These are phyloP conservation scores for Hibiscus syriacus DNA, from an alignment of 345 rosid genomes.

Conservation along the genomic window DNA sequence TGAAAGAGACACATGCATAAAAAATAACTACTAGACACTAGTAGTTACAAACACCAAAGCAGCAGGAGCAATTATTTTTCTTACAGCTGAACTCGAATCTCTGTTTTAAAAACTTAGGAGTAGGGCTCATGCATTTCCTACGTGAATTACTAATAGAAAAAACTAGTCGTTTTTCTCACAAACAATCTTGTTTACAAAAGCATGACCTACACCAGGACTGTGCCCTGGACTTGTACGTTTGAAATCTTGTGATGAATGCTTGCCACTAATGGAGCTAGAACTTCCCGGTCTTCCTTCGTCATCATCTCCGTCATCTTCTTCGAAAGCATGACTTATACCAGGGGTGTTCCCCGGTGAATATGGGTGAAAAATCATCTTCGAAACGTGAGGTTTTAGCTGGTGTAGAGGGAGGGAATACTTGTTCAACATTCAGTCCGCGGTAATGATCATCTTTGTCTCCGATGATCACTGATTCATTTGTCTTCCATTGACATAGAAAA, in stretches of 20 bases:
- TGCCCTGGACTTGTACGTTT: conserved; percentile 38
- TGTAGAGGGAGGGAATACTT: neutral
- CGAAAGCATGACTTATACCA: conserved; percentile 21
- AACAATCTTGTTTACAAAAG: neutral
- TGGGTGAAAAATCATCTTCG: conserved; percentile 19
- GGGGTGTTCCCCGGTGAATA: conserved; percentile 36
- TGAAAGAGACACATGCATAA: neutral
- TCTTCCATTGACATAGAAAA: conserved; percentile 27
- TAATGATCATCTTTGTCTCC: neutral
- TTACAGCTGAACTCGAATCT: neutral
- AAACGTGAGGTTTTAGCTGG: neutral
- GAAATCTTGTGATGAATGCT: conserved; percentile 20
- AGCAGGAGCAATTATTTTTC: neutral
- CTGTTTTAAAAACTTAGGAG: neutral
- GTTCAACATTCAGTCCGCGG: neutral
- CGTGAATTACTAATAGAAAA: no score
- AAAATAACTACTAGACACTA: no score
- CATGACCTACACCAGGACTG: conserved; percentile 22
- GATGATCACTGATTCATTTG: conserved; percentile 9
- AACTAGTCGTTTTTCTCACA: neutral
- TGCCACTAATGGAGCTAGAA: neutral
- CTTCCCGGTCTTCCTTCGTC: neutral
- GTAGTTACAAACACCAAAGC: conserved; percentile 1
- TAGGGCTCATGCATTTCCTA: neutral
- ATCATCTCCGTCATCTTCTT: neutral